Conservation (phyloP, 495 filamentous ascomycete genomes). For the Aspergillus heteromorphus region DNA sequence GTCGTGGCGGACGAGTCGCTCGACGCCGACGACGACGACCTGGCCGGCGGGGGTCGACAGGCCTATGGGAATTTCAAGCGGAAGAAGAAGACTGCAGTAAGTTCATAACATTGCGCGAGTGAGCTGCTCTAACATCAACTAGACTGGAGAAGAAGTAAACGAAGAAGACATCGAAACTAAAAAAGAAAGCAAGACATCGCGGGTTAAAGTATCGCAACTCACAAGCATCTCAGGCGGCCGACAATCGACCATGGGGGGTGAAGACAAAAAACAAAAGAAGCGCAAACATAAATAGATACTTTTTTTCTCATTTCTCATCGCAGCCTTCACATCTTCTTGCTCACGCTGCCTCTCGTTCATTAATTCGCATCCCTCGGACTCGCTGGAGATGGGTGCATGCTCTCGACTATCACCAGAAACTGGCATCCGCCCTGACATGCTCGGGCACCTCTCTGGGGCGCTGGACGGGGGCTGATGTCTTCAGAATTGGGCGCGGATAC, state of each 20-base stretch:
- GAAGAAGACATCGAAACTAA: constrained; percentile 15
- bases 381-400: no score
- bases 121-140: background rate
- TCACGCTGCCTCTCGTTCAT: background rate
- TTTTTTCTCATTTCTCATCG: no score
- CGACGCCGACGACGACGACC: constrained; percentile 32
- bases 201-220: constrained; percentile 20
- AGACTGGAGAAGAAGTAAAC: constrained; percentile 14
- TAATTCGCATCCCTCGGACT: background rate
- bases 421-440: no score
- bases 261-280: constrained; percentile 35
- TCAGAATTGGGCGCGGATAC: no score
- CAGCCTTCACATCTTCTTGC: background rate
- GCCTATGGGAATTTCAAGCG: constrained; percentile 37
- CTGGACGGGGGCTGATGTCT: no score
- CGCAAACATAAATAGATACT: constrained; percentile 27
- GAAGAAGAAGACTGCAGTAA: constrained; percentile 26
- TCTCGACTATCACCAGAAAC: no score
- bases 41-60: constrained; percentile 29
- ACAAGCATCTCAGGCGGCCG: constrained; percentile 33
- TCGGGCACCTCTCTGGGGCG: no score
- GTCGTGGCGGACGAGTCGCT: constrained; percentile 34
- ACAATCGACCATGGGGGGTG: constrained; percentile 9
- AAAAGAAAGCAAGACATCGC: constrained; percentile 6
- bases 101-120: background rate